Evolutionary conservation across 331 rosid species (phyloP).

Genomic region (Quercus tomentella): DNA sequence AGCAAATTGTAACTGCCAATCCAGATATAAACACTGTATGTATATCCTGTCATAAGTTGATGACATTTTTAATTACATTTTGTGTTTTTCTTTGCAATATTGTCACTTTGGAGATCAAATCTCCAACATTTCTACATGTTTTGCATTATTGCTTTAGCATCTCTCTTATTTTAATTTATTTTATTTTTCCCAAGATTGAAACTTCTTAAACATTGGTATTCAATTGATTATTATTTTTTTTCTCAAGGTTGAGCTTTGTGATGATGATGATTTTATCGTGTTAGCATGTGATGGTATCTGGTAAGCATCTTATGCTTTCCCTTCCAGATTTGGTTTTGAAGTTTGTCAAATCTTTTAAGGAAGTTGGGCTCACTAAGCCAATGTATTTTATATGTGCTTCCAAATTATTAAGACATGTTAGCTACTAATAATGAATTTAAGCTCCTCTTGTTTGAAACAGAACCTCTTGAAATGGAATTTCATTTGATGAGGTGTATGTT

Average conservation of each 20-base stretch:
- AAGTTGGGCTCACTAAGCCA: not conserved
- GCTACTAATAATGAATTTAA: not conserved
- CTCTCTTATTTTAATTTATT: not conserved
- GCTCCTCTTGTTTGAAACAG: not conserved
- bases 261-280: slow-evolving; percentile 91
- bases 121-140: not conserved
- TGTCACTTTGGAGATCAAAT: not conserved
- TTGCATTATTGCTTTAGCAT: not conserved
- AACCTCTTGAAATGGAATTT: not conserved
- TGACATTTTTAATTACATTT: slow-evolving; percentile 5
- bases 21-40: slow-evolving; percentile 92
- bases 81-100: slow-evolving; percentile 3
- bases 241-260: slow-evolving; percentile 78
- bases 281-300: slow-evolving; percentile 97
- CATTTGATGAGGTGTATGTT: not conserved
- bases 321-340: not conserved
- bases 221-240: not conserved
- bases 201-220: not conserved
- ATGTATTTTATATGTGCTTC: not conserved
- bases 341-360: slow-evolving; percentile 1
- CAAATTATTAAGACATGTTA: not conserved
- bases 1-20: slow-evolving; percentile 81
- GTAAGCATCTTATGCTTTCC: slow-evolving; percentile 42
- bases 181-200: not conserved
- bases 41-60: slow-evolving; percentile 12